These are phyloP conservation scores for Crithidia sp. DNA, from an alignment of 208 protist genomes.

Conservation along the genomic window DNA sequence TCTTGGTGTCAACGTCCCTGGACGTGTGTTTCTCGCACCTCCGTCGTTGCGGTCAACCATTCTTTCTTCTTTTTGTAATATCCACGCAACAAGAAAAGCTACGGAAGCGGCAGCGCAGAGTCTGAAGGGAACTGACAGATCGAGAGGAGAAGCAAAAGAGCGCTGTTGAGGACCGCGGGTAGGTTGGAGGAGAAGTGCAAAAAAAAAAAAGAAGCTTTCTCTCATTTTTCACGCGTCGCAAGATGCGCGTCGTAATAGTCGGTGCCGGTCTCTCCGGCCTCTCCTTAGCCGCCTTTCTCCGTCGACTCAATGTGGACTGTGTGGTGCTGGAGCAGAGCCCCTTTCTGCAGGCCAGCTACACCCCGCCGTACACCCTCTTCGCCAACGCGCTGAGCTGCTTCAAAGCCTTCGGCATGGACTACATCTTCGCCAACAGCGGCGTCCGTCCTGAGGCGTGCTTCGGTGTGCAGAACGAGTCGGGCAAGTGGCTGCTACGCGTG, in stretches of 20 bases:
- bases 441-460: conserved; percentile 66
- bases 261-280: conserved; percentile 86
- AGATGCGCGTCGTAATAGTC: conserved; percentile 85
- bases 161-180: too few species aligned
- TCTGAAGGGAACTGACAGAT: too few species aligned
- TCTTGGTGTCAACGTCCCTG: too few species aligned
- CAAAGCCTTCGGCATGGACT: conserved; percentile 84
- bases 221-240: background rate
- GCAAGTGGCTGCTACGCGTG: conserved; percentile 67
- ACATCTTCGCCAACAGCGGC: conserved; percentile 51
- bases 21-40: too few species aligned
- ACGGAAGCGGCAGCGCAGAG: too few species aligned
- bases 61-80: too few species aligned
- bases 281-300: conserved; percentile 78
- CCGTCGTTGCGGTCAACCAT: too few species aligned
- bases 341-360: conserved; percentile 67
- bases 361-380: conserved; percentile 73
- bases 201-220: conserved; percentile 3
- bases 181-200: background rate
- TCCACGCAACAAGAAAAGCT: too few species aligned
- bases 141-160: too few species aligned
- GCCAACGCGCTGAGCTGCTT: conserved; percentile 91
- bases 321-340: conserved; percentile 87
- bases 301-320: conserved; percentile 83
- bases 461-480: conserved; percentile 62